Conservation (phyloP, 2,329 filamentous ascomycete genomes). For the Penicillium rolfsii region DNA sequence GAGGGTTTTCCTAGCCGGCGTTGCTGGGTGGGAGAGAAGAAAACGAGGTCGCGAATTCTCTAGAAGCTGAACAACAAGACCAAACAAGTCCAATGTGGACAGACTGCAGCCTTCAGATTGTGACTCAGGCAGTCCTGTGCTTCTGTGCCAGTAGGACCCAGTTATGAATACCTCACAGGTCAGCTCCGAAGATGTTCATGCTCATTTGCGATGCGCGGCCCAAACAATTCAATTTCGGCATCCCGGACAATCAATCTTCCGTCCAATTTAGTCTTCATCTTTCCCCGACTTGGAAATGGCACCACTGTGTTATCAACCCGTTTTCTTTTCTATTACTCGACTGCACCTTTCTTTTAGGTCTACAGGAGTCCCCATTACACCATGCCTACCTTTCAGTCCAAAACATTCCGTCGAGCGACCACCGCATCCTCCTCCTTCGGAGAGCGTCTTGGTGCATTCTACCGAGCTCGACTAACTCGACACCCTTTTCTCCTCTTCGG, state of each 20-base stretch:
- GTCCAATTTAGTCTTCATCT: slow-evolving; percentile 3
- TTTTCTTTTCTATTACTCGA: neutral
- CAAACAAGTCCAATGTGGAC: neutral
- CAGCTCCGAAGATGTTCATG: slow-evolving; percentile 17
- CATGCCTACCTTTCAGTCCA: slow-evolving; percentile 69
- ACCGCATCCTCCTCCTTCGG: slow-evolving; percentile 57
- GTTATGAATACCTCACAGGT: neutral
- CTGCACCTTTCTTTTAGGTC: neutral
- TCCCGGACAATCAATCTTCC: slow-evolving; percentile 27
- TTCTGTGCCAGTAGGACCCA: neutral
- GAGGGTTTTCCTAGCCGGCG: neutral
- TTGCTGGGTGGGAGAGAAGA: slow-evolving; percentile 3
- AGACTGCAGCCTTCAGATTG: neutral
- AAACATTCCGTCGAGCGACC: slow-evolving; percentile 68
- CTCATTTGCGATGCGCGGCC: slow-evolving; percentile 9
- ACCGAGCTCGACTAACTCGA: slow-evolving; percentile 73
- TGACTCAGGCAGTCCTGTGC: neutral
- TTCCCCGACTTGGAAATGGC: neutral
- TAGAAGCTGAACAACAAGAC: neutral
- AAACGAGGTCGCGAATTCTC: neutral
- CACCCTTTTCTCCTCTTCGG: slow-evolving; percentile 94
- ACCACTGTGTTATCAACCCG: neutral
- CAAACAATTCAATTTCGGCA: slow-evolving; percentile 28
- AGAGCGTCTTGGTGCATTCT: slow-evolving; percentile 71
- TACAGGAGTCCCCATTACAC: slow-evolving; percentile 4